phyloP scores from a whole-genome alignment of 2,329 filamentous ascomycete genomes.

The Xylaria sp. region DNA sequence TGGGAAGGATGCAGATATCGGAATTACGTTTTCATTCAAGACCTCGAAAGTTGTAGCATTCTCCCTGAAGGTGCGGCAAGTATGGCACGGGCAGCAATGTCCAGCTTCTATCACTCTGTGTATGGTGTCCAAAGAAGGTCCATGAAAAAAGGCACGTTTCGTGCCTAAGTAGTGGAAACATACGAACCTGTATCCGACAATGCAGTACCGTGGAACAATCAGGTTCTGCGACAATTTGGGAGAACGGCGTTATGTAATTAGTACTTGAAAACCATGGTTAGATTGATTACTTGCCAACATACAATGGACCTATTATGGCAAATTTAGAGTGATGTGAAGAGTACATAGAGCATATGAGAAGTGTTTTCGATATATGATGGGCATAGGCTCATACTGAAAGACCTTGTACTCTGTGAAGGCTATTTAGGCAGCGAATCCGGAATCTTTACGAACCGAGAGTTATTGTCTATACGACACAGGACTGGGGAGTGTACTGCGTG shows the following conservation, averaged over 20 bases:
- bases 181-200: no score
- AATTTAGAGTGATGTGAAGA: background rate
- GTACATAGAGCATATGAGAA: no score
- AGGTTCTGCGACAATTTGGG: background rate
- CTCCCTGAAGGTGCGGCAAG: background rate
- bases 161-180: background rate
- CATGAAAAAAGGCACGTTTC: constrained; percentile 6
- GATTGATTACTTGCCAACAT: background rate
- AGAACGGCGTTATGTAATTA: background rate
- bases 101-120: background rate
- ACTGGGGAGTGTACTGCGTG: no score
- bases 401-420: no score
- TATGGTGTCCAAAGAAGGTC: background rate
- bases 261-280: background rate
- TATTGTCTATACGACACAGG: no score
- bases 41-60: background rate
- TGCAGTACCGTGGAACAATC: background rate
- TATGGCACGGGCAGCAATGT: background rate
- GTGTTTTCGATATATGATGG: no score
- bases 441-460: no score
- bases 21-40: constrained; percentile 19
- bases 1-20: constrained; percentile 18
- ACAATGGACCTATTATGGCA: background rate
- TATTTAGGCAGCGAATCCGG: no score
- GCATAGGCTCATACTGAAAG: no score